Evolutionary conservation across 768 basidiomycete species (phyloP).

Genomic region (Suillus variegatus): DNA sequence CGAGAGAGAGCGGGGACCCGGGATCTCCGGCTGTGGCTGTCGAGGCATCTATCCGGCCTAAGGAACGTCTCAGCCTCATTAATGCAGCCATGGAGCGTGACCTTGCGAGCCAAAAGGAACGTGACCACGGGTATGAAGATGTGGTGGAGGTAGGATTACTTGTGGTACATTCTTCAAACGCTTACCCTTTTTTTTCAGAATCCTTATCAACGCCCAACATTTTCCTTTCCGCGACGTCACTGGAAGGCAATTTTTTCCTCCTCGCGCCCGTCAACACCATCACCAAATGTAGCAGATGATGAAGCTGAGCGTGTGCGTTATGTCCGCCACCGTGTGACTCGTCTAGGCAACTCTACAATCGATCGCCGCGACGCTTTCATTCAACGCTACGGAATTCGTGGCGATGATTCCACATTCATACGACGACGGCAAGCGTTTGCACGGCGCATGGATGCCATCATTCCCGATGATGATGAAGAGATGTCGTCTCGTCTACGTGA

Average conservation of each 20-base stretch:
- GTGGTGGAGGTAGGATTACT: constrained; percentile 65
- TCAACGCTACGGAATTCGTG: constrained; percentile 25
- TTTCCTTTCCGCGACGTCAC: constrained; percentile 59
- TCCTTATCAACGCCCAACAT: constrained; percentile 66
- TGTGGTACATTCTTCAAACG: background rate
- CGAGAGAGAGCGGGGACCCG: constrained; percentile 44
- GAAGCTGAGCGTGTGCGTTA: constrained; percentile 25
- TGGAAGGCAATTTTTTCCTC: constrained; percentile 62
- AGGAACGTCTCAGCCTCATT: constrained; percentile 63
- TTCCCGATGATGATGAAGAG: constrained; percentile 41
- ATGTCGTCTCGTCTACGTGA: constrained; percentile 46
- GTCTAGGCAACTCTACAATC: constrained; percentile 76
- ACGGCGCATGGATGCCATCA: constrained; percentile 28
- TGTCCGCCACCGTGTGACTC: constrained; percentile 75
- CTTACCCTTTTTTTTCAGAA: constrained; percentile 42
- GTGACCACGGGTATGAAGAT: constrained; percentile 86
- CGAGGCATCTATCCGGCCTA: constrained; percentile 60
- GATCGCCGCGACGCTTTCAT: constrained; percentile 60
- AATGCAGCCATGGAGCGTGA: constrained; percentile 57
- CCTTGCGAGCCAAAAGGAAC: constrained; percentile 65
- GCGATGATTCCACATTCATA: constrained; percentile 2
- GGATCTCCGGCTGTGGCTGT: constrained; percentile 39
- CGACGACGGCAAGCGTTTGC: constrained; percentile 18
- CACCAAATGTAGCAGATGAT: constrained; percentile 14
- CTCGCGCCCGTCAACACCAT: constrained; percentile 32